Base-by-base conservation (phyloP, 2,329 filamentous ascomycete species). In the Ascochyta rabiei region DNA sequence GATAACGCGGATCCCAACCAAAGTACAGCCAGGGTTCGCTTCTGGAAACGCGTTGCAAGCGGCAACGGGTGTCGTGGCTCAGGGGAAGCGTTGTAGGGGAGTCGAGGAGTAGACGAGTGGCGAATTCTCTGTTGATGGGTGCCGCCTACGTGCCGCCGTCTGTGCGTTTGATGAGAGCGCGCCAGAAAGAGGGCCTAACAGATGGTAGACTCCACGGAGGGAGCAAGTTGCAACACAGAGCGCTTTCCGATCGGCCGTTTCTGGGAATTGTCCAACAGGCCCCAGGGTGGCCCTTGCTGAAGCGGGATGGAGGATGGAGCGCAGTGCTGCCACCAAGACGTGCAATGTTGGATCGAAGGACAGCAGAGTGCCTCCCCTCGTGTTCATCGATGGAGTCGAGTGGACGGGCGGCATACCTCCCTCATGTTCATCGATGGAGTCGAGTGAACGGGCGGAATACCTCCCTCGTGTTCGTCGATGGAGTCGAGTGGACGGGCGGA, bases 31-130 rank as follows among this genome's bases (percentile, higher is more conserved):
- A 47, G 46, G 13, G 10, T 24, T 12, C 19, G 21, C n/a, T n/a
- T 33, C 8, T 45, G 28, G 34, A 16, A 30, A 35, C 37, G 19
- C 38, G 46, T 46, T 42, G 52, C 52, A 50, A 55, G 41, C 42
- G 46, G 41, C 24, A 15, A 18, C 41, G 31, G 12, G 21, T 2
- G 23, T 19, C 18, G 13, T 26, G 9, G 39, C 42, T 18, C 24
- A 15, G 35, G 16, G 26, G 13, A 28, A 34, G 16, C 9, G 38
- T 21, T 15, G 35, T 23, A 33, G 40, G 9, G n/a, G 16, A 38
- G n/a, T 5, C 5, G 13, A 12, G 9, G 15, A 21, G n/a, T 2
- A n/a, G 15, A 3, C 6, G 21, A n/a, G 44, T 53, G 50, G 50
- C 44, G 39, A 53, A 8, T 31, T 34, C 34, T 3, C 12, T n/a